Evolutionary conservation across 2,329 filamentous ascomycete species (phyloP), one percentile per base, ranked within the genome.

Genomic region (Didymella sp.): DNA sequence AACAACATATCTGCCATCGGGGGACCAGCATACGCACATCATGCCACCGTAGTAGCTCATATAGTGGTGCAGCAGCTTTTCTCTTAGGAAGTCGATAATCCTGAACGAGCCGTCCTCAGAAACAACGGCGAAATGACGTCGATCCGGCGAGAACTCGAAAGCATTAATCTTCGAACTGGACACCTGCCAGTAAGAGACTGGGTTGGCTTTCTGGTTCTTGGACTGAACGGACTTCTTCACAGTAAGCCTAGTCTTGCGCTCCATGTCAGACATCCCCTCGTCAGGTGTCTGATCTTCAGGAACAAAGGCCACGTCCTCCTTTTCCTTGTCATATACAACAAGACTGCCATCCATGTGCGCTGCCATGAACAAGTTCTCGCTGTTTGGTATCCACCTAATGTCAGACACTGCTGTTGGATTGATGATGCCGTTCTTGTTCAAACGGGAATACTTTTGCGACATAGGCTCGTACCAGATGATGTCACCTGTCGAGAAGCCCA

Each of bases 381-480:
- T 96, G 25, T 92, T 91, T 0, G 95, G 95, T 52, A 99, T 87
- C 95, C 95, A 99, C 71, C 86, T 86, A 62, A 99, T 96, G 60
- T 94, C 87, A 0, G 90, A 89, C 2, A 98, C 89, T 0, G 94
- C 88, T 1, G 91, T 92, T 47, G 85, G 84, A 69, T 96, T 96
- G 76, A 98, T 96, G 53, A 90, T 85, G 22, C 94, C 94, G 74
- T 98, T 98, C 79, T 99, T 99, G 74, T 99, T 99, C 69, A 99
- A 83, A 19, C 95, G 88, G 3, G 92, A 91, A 76, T 99, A 99
- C 73, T 96, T 92, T 70, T 98, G 94, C 35, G 92, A 94, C 70
- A 97, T 91, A 11, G 95, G 93, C 77, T 99, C 95, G 81, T 95
- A 98, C 95, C 95, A 99, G 60, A 99, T 94, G 44, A 99, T 92